These are phyloP conservation scores for Venturiaceae sp. DNA, from an alignment of 2,329 filamentous ascomycete species.

Conservation along the genomic window DNA sequence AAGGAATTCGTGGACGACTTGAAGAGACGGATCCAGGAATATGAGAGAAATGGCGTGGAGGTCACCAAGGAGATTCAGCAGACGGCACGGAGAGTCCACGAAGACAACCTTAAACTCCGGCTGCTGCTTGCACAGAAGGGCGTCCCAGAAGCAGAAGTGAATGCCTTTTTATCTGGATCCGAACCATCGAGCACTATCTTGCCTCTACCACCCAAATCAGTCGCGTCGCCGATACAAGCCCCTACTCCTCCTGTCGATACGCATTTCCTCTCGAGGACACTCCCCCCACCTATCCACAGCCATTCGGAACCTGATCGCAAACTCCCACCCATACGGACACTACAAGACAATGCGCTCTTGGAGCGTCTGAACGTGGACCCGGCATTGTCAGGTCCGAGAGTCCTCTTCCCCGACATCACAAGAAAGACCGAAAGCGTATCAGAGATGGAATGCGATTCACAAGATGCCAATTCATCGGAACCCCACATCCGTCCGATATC, in stretches of 20 bases:
- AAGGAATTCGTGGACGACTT: constrained; percentile 41
- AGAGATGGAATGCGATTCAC: background rate
- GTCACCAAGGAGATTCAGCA: constrained; percentile 46
- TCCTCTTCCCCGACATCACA: background rate
- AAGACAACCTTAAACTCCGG: constrained; percentile 38
- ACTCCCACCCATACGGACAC: background rate
- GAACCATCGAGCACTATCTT: background rate
- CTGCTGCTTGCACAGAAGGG: constrained; percentile 23
- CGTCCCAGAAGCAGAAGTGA: constrained; percentile 3
- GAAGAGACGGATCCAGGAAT: constrained; percentile 36
- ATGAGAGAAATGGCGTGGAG: constrained; percentile 38
- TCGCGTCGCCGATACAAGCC: background rate
- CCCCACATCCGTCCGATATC: background rate
- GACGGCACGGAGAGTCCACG: constrained; percentile 39
- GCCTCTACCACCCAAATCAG: background rate
- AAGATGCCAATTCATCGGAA: background rate
- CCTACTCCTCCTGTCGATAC: background rate
- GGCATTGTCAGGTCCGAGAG: background rate
- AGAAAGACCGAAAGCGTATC: background rate
- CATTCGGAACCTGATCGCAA: background rate
- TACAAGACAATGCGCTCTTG: background rate
- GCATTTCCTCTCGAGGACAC: background rate
- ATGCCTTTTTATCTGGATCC: background rate
- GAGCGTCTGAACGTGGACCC: background rate
- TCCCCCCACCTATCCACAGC: background rate